Evolutionary conservation across 2,329 filamentous ascomycete species (phyloP).

Genomic region (Xylaria sp.): DNA sequence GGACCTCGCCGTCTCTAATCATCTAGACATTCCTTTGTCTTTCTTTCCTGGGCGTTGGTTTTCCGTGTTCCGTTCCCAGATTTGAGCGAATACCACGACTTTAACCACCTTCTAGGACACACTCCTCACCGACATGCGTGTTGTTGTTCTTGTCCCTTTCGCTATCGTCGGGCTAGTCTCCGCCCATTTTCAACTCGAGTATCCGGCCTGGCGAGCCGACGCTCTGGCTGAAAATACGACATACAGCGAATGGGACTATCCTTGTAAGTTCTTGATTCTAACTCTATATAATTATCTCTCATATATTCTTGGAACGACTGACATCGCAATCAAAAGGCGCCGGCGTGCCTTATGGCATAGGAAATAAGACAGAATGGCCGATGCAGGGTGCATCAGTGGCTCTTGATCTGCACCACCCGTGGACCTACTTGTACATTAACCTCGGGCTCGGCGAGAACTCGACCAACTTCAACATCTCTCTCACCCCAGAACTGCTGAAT

Average conservation of each 20-base stretch:
- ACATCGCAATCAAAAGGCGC: constrained; percentile 54
- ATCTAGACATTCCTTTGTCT: neutral
- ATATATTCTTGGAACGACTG: constrained; percentile 11
- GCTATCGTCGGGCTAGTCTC: constrained; percentile 53
- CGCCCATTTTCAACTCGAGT: constrained; percentile 62
- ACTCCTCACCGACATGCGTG: constrained; percentile 39
- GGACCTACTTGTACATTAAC: constrained; percentile 66
- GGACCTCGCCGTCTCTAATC: neutral
- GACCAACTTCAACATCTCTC: constrained; percentile 75
- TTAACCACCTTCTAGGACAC: too few relatives aligned
- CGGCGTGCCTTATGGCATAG: constrained; percentile 57
- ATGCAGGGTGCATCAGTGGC: constrained; percentile 60
- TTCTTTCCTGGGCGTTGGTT: neutral
- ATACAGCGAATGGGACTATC: constrained; percentile 62
- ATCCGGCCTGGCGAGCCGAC: constrained; percentile 62
- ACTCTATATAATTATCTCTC: neutral
- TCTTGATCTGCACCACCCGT: constrained; percentile 63
- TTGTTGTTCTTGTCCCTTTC: constrained; percentile 42
- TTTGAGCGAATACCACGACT: too few relatives aligned
- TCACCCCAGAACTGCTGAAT: constrained; percentile 69
- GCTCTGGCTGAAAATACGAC: constrained; percentile 54
- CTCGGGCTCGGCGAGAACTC: constrained; percentile 62
- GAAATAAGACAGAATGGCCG: constrained; percentile 65
- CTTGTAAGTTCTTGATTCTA: constrained; percentile 56
- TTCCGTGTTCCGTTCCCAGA: neutral